Conservation (phyloP, 108 stramenopile genomes). For the Discostella stelligeroides region DNA sequence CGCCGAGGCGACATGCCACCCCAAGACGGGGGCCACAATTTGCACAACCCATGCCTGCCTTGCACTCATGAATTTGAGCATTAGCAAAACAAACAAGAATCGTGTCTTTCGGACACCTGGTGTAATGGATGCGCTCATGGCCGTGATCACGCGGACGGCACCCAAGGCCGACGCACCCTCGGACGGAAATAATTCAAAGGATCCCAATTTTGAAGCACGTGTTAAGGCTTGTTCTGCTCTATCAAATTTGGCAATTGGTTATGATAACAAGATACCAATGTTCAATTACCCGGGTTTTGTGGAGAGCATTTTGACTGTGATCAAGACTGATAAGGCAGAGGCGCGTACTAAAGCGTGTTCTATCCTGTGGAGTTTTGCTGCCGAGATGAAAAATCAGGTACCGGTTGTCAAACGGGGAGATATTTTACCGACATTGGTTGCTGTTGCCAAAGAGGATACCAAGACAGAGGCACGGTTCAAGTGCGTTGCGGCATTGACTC, state of each 20-base stretch:
- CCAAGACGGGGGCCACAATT: slow-evolving; percentile 72
- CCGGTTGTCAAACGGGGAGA: slow-evolving; percentile 87
- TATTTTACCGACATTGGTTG: slow-evolving; percentile 83
- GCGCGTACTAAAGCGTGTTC: slow-evolving; percentile 91
- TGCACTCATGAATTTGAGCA: slow-evolving; percentile 87
- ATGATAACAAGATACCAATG: slow-evolving; percentile 95
- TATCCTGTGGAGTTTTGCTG: slow-evolving; percentile 91
- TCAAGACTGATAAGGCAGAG: slow-evolving; percentile 83
- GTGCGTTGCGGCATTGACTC: slow-evolving; percentile 88
- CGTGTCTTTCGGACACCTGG: slow-evolving; percentile 84
- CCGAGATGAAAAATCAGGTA: slow-evolving; percentile 93
- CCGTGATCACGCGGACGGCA: slow-evolving; percentile 76
- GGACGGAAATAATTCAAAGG: slow-evolving; percentile 59
- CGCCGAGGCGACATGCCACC: slow-evolving; percentile 73
- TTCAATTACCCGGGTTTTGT: slow-evolving; percentile 90
- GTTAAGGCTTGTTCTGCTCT: slow-evolving; percentile 91
- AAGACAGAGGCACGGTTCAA: slow-evolving; percentile 91
- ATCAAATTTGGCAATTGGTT: slow-evolving; percentile 89
- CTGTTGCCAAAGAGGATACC: slow-evolving; percentile 86
- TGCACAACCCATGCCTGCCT: slow-evolving; percentile 90
- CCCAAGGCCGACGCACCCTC: slow-evolving; percentile 6
- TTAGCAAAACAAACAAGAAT: slow-evolving; percentile 90
- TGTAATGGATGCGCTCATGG: slow-evolving; percentile 91
- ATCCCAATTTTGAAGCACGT: slow-evolving; percentile 69
- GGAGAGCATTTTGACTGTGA: slow-evolving; percentile 82